Conservation (phyloP, 176 grass and related monocot species). For the Triticum turgidum region DNA sequence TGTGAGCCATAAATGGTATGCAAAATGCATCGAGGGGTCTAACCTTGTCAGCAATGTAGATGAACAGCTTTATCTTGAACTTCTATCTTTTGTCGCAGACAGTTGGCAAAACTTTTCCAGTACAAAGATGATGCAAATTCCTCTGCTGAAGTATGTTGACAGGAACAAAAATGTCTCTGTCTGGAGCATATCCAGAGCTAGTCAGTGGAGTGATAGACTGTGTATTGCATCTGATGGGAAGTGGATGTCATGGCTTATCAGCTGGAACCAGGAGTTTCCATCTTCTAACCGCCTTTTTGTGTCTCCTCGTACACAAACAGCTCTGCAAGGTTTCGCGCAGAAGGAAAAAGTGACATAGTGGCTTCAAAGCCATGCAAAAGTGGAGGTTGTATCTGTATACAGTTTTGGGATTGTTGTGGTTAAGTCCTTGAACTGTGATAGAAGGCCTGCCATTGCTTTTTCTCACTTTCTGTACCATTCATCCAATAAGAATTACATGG, state of each 20-base stretch:
- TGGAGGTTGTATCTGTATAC: constrained; percentile 41
- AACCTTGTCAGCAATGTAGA: constrained; percentile 38
- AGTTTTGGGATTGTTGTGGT: constrained; percentile 27
- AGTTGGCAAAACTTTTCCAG: constrained; percentile 28
- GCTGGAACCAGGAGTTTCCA: constrained; percentile 58
- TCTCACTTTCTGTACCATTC: constrained; percentile 68
- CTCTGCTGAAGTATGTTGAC: constrained; percentile 54
- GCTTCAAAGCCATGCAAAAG: constrained; percentile 33
- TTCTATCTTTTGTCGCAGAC: constrained; percentile 45
- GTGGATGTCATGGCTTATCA: constrained; percentile 50
- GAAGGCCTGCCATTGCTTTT: constrained; percentile 39
- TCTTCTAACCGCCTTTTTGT: constrained; percentile 41
- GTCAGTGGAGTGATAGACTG: constrained; percentile 3
- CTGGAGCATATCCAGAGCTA: constrained; percentile 40
- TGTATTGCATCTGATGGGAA: constrained; percentile 42
- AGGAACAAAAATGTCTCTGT: constrained; percentile 21
- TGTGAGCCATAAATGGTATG: constrained; percentile 55
- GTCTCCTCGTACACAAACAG: constrained; percentile 23
- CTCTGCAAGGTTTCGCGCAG: constrained; percentile 8
- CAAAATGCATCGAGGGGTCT: constrained; percentile 54
- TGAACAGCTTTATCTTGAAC: constrained; percentile 52
- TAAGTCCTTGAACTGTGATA: constrained; percentile 9
- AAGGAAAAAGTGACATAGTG: constrained; percentile 27
- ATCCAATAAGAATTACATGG: background rate
- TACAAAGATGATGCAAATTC: constrained; percentile 38